These are phyloP conservation scores for Yarrowia bubula DNA, from an alignment of 805 yeast genomes.

Conservation along the genomic window DNA sequence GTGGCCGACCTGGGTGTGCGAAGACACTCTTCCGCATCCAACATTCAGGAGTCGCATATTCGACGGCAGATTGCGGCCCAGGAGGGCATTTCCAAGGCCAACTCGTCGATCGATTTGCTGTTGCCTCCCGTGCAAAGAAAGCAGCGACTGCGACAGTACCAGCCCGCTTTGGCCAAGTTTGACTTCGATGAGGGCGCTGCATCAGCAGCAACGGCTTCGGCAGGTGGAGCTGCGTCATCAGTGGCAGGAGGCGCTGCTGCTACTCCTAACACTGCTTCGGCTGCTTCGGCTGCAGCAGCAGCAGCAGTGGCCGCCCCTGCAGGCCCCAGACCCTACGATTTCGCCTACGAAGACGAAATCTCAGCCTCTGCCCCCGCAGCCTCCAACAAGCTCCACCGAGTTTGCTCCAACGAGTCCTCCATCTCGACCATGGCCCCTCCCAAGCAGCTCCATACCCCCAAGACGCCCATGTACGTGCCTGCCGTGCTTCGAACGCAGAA, in stretches of 20 bases:
- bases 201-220: neutral
- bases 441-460: conserved; percentile 74
- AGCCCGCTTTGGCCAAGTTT: conserved; percentile 23
- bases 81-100: conserved; percentile 13
- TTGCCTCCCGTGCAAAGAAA: conserved; percentile 30
- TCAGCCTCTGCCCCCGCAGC: conserved; percentile 16
- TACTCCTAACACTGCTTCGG: no score
- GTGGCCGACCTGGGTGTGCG: conserved; percentile 6
- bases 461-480: conserved; percentile 85
- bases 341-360: conserved; percentile 26
- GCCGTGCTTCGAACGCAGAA: conserved; percentile 67
- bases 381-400: conserved; percentile 19
- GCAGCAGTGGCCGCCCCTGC: neutral
- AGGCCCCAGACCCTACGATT: conserved; percentile 28
- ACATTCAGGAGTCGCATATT: conserved; percentile 19
- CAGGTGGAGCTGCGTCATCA: neutral
- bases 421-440: conserved; percentile 38
- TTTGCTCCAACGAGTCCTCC: conserved; percentile 28
- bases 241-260: no score
- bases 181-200: conserved; percentile 1
- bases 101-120: conserved; percentile 28
- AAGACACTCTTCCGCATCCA: conserved; percentile 16
- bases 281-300: neutral
- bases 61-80: conserved; percentile 24
- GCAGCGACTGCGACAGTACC: conserved; percentile 23